phyloP scores from a whole-genome alignment of 2,329 filamentous ascomycete species.

The Beauveria sp. region DNA sequence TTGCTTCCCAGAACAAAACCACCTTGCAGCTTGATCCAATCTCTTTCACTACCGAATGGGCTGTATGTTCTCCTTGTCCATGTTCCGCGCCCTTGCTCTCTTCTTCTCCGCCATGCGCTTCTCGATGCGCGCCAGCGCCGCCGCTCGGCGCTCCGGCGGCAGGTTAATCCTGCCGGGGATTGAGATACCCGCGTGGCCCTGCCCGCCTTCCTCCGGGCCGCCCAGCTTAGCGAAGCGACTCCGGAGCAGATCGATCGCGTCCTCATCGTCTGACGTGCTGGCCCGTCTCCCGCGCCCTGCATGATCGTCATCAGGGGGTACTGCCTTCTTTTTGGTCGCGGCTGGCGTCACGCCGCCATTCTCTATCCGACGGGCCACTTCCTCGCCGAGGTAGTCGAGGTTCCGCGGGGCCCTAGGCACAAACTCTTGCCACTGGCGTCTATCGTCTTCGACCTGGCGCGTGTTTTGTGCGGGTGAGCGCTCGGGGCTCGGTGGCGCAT shows the following conservation, averaged over 20 bases:
- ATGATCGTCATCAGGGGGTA: background rate
- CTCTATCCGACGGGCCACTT: slow-evolving; percentile 23
- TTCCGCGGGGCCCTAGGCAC: slow-evolving; percentile 34
- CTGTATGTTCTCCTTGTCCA: slow-evolving; percentile 46
- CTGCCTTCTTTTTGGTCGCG: slow-evolving; percentile 11
- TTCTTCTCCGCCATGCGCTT: slow-evolving; percentile 45
- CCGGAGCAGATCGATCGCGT: slow-evolving; percentile 37
- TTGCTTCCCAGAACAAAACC: slow-evolving; percentile 1
- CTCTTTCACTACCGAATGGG: slow-evolving; percentile 20
- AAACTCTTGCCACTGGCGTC: slow-evolving; percentile 34
- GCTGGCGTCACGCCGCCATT: slow-evolving; percentile 19
- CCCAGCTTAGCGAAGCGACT: slow-evolving; percentile 40
- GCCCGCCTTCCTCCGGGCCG: slow-evolving; percentile 27
- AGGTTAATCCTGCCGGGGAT: slow-evolving; percentile 37
- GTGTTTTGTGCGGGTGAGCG: background rate
- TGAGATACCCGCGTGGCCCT: slow-evolving; percentile 24
- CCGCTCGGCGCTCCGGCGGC: slow-evolving; percentile 44
- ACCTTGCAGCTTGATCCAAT: background rate
- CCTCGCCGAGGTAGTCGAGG: slow-evolving; percentile 28
- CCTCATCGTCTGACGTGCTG: slow-evolving; percentile 16
- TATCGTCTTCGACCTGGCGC: slow-evolving; percentile 16
- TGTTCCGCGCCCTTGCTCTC: slow-evolving; percentile 24
- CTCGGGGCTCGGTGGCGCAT: slow-evolving; percentile 11
- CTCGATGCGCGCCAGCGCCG: slow-evolving; percentile 48
- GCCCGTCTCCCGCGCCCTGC: background rate